Conservation (phyloP, 306 rosid genomes). For the Canavalia gladiata region DNA sequence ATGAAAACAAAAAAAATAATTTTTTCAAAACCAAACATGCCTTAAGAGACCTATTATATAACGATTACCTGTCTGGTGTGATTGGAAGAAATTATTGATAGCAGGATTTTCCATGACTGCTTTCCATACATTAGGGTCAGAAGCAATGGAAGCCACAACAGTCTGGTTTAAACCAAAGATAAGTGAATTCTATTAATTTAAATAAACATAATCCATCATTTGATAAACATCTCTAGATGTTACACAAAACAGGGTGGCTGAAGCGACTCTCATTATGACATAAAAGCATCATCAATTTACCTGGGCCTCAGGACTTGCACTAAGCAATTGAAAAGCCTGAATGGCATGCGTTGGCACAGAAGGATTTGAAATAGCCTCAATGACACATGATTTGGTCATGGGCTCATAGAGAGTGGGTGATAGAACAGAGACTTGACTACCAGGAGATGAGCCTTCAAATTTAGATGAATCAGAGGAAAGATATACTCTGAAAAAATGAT, state of each 20-base stretch:
- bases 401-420: slow-evolving; percentile 49
- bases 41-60: no score
- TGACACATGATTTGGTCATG: slow-evolving; percentile 53
- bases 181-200: slow-evolving; percentile 10
- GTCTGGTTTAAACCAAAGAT: slow-evolving; percentile 57
- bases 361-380: slow-evolving; percentile 49
- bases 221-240: neutral
- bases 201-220: neutral
- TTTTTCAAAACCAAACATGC: no score
- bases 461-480: slow-evolving; percentile 57
- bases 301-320: slow-evolving; percentile 73
- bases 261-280: neutral
- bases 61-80: slow-evolving; percentile 53
- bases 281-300: slow-evolving; percentile 50
- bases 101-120: slow-evolving; percentile 72
- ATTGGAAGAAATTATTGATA: slow-evolving; percentile 59
- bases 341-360: slow-evolving; percentile 66
- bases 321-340: slow-evolving; percentile 72
- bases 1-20: no score
- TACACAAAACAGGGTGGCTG: neutral
- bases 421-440: slow-evolving; percentile 44
- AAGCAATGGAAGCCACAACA: slow-evolving; percentile 80
- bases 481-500: slow-evolving; percentile 59
- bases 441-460: slow-evolving; percentile 41
- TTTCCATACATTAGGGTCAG: slow-evolving; percentile 73